Conservation (phyloP, 176 grass and related monocot genomes). For the Triticum dicoccoides region DNA sequence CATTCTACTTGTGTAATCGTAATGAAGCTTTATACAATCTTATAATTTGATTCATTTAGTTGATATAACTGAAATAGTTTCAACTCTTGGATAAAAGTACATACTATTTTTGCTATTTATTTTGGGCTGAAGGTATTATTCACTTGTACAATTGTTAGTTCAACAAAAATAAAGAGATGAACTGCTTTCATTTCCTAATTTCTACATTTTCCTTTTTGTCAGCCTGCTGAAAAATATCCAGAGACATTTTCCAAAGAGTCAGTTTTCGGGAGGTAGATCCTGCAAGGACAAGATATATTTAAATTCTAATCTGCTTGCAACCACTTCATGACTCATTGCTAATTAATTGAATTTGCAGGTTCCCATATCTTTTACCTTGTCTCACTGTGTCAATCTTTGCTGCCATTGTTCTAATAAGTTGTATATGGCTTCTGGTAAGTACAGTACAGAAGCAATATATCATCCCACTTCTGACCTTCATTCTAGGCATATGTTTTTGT, state of each 20-base stretch:
- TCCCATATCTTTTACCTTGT: slow-evolving; percentile 77
- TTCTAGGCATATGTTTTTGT: background rate
- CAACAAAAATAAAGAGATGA: background rate
- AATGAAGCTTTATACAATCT: background rate
- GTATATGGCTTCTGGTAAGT: slow-evolving; percentile 76
- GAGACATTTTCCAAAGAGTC: slow-evolving; percentile 50
- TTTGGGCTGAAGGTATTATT: background rate
- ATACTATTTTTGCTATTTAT: background rate
- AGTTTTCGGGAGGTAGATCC: slow-evolving; percentile 59
- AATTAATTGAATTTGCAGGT: slow-evolving; percentile 48
- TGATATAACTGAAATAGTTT: background rate
- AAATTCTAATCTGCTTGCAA: background rate
- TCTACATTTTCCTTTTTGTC: background rate
- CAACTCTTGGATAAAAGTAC: background rate
- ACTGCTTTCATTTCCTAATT: background rate
- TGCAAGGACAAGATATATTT: background rate
- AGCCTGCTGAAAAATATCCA: slow-evolving; percentile 85
- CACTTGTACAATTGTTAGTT: background rate
- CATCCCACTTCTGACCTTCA: background rate
- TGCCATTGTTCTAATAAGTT: slow-evolving; percentile 53
- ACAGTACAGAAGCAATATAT: slow-evolving; percentile 29
- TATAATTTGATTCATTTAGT: background rate
- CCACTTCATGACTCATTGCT: background rate
- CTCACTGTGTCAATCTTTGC: slow-evolving; percentile 55
- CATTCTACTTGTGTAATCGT: background rate